Conservation (phyloP, 371 early-diverging fungal species). For the Mortierella sp. region DNA sequence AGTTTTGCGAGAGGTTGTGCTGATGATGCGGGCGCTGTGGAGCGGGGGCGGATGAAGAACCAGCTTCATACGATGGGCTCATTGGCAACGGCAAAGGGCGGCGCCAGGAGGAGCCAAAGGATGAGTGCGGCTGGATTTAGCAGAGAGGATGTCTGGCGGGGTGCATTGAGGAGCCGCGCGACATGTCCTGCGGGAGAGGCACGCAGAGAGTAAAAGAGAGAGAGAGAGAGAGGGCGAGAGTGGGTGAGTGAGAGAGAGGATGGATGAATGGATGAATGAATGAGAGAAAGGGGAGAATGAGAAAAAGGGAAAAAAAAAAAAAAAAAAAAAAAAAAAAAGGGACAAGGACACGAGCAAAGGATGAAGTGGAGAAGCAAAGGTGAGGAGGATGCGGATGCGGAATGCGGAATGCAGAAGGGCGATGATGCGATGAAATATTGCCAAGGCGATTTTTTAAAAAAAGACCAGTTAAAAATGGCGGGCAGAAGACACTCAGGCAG, state of each 20-base stretch:
- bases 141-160: background rate
- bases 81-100: background rate
- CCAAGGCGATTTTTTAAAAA: too few relatives aligned
- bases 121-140: background rate
- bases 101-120: background rate
- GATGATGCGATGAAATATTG: too few relatives aligned
- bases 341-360: background rate
- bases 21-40: constrained; percentile 20
- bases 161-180: background rate
- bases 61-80: constrained; percentile 22
- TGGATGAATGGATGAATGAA: background rate
- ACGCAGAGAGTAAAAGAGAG: background rate
- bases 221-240: background rate
- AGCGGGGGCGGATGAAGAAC: constrained; percentile 25
- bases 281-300: background rate
- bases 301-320: background rate
- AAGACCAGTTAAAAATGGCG: too few relatives aligned
- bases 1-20: constrained; percentile 8
- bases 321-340: background rate
- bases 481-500: too few relatives aligned
- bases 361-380: background rate
- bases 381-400: too few relatives aligned
- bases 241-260: background rate
- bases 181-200: background rate
- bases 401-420: too few relatives aligned